Evolutionary conservation across 805 yeast species (phyloP).

Genomic region (Blastobotrys peoriensis): DNA sequence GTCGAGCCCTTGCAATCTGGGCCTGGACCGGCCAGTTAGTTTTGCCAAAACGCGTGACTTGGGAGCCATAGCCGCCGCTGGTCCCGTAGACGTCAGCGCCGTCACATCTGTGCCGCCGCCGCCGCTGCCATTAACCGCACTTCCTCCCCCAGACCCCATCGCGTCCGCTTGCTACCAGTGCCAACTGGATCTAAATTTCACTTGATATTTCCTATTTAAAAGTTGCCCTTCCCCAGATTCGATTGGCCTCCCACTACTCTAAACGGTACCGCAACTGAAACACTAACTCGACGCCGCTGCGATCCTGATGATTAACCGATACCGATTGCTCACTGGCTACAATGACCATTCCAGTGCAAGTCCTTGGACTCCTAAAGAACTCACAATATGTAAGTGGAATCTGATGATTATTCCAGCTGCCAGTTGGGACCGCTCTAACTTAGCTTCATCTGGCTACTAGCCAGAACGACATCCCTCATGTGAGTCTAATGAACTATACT

Average conservation of each 20-base stretch:
- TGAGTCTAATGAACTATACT: conserved; percentile 85
- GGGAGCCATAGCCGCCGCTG: conserved; percentile 1
- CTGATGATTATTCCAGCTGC: background rate
- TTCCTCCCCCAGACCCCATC: background rate
- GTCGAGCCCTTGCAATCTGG: conserved; percentile 33
- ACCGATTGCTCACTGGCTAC: no score
- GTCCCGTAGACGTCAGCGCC: background rate
- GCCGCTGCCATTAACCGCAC: conserved; percentile 1
- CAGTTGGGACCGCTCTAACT: background rate
- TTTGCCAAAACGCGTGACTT: conserved; percentile 24
- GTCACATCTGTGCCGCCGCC: background rate
- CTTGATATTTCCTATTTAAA: no score
- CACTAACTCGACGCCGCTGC: no score
- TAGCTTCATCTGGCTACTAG: conserved; percentile 80
- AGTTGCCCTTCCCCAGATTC: no score
- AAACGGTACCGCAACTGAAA: no score
- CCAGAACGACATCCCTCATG: conserved; percentile 69
- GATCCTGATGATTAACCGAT: no score
- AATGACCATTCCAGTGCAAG: conserved; percentile 7
- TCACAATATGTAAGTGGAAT: conserved; percentile 12
- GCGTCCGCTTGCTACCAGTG: conserved; percentile 1
- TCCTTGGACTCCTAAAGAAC: conserved; percentile 9
- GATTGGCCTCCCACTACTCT: no score
- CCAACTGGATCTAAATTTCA: no score
- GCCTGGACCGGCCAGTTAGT: conserved; percentile 23